phyloP scores from a whole-genome alignment of 306 rosid genomes.

The Canavalia gladiata region DNA sequence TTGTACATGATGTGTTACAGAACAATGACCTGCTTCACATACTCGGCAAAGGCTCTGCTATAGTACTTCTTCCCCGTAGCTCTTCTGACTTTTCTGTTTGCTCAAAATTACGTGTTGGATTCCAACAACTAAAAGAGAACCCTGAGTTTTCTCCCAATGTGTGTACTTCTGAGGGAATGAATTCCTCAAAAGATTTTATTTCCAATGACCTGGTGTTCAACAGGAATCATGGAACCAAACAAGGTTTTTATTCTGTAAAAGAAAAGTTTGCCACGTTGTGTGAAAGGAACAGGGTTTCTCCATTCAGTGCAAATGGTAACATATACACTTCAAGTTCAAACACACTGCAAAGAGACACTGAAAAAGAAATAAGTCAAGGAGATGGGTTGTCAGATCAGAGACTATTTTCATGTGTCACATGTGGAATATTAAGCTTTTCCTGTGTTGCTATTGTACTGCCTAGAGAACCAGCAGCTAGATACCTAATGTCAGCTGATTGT shows the following conservation, averaged over 20 bases:
- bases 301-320: constrained; percentile 43
- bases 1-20: constrained; percentile 65
- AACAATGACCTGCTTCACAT: constrained; percentile 69
- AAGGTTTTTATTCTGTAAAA: constrained; percentile 58
- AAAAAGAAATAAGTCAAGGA: constrained; percentile 55
- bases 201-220: constrained; percentile 60
- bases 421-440: constrained; percentile 84
- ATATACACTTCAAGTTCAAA: constrained; percentile 55
- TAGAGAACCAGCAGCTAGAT: constrained; percentile 76
- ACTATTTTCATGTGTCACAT: constrained; percentile 81
- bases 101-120: constrained; percentile 75
- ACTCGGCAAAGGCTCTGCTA: constrained; percentile 69
- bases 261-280: constrained; percentile 58
- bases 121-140: constrained; percentile 42
- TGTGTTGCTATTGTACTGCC: constrained; percentile 80
- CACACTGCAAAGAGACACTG: constrained; percentile 42
- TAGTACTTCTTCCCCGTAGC: constrained; percentile 77
- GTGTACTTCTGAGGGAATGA: constrained; percentile 53
- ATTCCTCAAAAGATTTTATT: constrained; percentile 56
- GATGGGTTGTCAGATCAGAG: constrained; percentile 80
- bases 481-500: constrained; percentile 80
- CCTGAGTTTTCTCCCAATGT: constrained; percentile 37
- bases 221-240: constrained; percentile 54
- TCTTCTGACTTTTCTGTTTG: constrained; percentile 69
- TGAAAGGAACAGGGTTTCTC: constrained; percentile 53